These are phyloP conservation scores for Monilinia polystroma DNA, from an alignment of 2,329 filamentous ascomycete genomes.

Conservation along the genomic window DNA sequence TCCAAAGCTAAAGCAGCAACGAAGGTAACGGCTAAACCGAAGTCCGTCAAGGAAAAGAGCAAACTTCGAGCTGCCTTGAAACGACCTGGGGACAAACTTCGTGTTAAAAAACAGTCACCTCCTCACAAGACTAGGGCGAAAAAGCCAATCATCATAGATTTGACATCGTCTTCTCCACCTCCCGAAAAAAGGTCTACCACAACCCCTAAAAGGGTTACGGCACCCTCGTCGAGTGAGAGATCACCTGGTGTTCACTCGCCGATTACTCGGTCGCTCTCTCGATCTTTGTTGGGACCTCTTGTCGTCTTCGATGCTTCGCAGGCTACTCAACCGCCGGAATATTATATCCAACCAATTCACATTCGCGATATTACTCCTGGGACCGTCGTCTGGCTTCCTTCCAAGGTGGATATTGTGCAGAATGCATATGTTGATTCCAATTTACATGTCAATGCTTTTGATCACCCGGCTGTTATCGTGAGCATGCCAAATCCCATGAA, in stretches of 20 bases:
- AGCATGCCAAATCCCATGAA: background rate
- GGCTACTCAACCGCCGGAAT: background rate
- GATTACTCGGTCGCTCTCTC: background rate
- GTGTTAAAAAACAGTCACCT: background rate
- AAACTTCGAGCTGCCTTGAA: background rate
- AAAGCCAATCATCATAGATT: background rate
- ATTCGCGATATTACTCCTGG: background rate
- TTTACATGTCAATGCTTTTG: constrained; percentile 19
- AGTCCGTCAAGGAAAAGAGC: background rate
- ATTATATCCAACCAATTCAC: constrained; percentile 6
- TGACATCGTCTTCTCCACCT: constrained; percentile 4
- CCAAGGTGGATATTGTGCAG: background rate
- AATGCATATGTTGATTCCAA: constrained; percentile 7
- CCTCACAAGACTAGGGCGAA: background rate
- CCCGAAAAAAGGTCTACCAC: too few relatives aligned
- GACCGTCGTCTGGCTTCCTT: constrained; percentile 10
- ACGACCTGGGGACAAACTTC: background rate
- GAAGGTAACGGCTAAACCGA: background rate
- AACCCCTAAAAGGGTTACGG: background rate
- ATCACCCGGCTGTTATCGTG: constrained; percentile 19
- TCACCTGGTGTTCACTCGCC: background rate
- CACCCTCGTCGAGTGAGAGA: background rate
- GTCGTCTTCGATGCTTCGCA: background rate
- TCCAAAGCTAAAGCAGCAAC: background rate
- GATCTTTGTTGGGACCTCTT: background rate